phyloP scores from a whole-genome alignment of 495 filamentous ascomycete species.

The Melanomma pulvis-pyrius region DNA sequence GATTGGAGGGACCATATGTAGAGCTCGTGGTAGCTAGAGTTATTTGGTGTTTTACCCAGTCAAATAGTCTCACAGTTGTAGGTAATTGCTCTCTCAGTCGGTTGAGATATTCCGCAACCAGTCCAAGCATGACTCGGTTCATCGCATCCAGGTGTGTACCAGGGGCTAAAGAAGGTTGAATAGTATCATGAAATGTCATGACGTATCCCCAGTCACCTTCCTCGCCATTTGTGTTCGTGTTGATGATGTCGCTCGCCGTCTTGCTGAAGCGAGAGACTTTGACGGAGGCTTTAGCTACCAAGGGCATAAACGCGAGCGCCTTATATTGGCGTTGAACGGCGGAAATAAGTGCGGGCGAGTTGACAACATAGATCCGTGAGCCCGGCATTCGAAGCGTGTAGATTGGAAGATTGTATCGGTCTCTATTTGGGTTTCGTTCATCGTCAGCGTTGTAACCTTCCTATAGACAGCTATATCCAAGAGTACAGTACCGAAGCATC shows the following conservation, averaged over 20 bases:
- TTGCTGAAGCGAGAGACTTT: constrained; percentile 15
- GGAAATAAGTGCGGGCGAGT: constrained; percentile 41
- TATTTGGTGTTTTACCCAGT: constrained; percentile 50
- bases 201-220: neutral
- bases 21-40: constrained; percentile 52
- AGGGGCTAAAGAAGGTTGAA: constrained; percentile 38
- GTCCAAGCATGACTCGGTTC: constrained; percentile 45
- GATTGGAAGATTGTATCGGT: constrained; percentile 27
- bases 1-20: constrained; percentile 55
- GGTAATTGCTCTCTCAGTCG: neutral
- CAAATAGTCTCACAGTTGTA: constrained; percentile 10
- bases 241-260: constrained; percentile 17
- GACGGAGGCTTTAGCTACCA: constrained; percentile 25
- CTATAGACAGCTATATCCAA: neutral
- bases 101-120: constrained; percentile 30
- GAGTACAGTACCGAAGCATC: neutral
- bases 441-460: neutral
- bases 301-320: constrained; percentile 42
- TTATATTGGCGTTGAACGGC: constrained; percentile 43
- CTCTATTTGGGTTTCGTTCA: neutral
- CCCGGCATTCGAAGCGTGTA: constrained; percentile 44
- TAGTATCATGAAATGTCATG: constrained; percentile 34
- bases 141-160: constrained; percentile 43
- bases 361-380: constrained; percentile 47
- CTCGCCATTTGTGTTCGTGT: constrained; percentile 38